Evolutionary conservation across 2,329 filamentous ascomycete species (phyloP), one percentile per base, ranked within the genome.

Genomic region (Ascochyta lentis): DNA sequence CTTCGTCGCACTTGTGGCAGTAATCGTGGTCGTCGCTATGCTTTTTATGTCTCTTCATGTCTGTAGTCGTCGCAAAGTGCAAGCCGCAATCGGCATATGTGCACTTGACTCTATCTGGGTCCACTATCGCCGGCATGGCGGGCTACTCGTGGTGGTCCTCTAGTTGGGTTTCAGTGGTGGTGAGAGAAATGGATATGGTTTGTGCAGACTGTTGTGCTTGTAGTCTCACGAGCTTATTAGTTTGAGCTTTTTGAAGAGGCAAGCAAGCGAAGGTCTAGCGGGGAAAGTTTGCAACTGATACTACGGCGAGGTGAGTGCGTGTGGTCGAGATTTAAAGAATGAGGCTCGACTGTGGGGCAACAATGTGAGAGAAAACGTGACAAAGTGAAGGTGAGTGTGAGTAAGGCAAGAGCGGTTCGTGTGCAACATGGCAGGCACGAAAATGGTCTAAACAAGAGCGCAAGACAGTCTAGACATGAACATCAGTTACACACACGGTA

Each of bases 31-130:
- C 69, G 2, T 76, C 68, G 2, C 76, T 71, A 22, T 73, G 53
- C 16, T 70, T 73, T 66, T 86, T 86, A 74, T 87, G 84, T 3
- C 66, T 67, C 45, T 74, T 79, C 78, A 86, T 81, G 2, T 76
- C 75, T 39, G 77, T 73, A 10, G 72, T 66, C 0, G 74, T 79
- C 8, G 72, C 59, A 67, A 86, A 87, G 16, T 64, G 70, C 35
- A 72, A 67, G 22, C 65, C 58, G 73, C 84, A 86, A 45, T 76
- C 66, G 3, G 69, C 45, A 54, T 77, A 83, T 7, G 78, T 79
- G 70, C 83, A 84, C 27, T 66, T 68, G 57, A 76, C 43, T 6
- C 49, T 47, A 31, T 53, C 61, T 1, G 42, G 22, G 4, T 51
- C 48, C 13, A n/a, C 23, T n/a, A 43, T 23, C 3, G 43, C 63